These are phyloP conservation scores for Neurospora tetrasperma DNA, from an alignment of 495 filamentous ascomycete species.

Conservation along the genomic window DNA sequence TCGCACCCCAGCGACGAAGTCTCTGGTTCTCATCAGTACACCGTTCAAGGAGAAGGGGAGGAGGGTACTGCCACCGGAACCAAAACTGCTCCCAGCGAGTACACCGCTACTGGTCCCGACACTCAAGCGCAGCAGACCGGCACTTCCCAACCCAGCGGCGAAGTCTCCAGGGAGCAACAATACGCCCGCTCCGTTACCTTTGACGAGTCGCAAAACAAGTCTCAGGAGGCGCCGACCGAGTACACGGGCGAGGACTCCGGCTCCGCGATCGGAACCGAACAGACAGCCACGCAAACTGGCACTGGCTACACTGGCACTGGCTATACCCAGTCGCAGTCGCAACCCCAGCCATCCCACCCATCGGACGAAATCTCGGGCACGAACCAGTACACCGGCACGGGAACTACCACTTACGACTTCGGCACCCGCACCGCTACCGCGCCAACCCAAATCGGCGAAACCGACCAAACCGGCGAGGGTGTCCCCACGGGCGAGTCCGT, in stretches of 20 bases:
- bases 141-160: neutral
- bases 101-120: neutral
- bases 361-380: neutral
- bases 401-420: neutral
- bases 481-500: constrained; percentile 1
- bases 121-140: neutral
- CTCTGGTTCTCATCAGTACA: neutral
- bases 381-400: neutral
- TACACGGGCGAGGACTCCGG: neutral
- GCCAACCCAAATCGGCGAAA: neutral
- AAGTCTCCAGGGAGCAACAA: neutral
- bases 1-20: neutral
- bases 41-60: neutral
- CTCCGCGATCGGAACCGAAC: neutral
- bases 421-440: neutral
- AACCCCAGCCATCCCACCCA: neutral
- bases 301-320: neutral
- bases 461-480: neutral
- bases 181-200: neutral
- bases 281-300: neutral
- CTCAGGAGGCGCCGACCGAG: neutral
- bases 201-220: neutral
- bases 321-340: neutral
- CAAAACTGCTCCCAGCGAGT: neutral
- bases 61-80: neutral